Evolutionary conservation across 2,329 filamentous ascomycete genomes (phyloP).

Genomic region (Emericellopsis atlantica): DNA sequence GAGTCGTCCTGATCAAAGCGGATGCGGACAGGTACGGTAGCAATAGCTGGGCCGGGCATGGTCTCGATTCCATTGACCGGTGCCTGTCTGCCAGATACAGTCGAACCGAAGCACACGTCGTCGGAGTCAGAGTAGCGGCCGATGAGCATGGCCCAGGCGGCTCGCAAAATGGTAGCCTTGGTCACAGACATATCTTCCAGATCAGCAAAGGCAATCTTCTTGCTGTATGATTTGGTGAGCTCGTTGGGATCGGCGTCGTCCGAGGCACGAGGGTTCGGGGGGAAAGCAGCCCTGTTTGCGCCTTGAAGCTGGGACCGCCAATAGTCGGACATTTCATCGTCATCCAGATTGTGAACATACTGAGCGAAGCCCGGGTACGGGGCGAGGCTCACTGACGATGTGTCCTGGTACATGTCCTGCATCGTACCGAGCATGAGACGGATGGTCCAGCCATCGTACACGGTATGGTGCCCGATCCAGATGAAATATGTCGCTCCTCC

Average conservation of each 20-base stretch:
- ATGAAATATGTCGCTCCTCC: slow-evolving; percentile 2
- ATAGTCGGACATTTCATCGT: background rate
- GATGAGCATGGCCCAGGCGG: slow-evolving; percentile 12
- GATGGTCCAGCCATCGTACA: slow-evolving; percentile 8
- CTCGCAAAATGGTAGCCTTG: slow-evolving; percentile 9
- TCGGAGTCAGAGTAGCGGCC: slow-evolving; percentile 6
- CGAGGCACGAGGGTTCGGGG: background rate
- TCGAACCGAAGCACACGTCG: slow-evolving; percentile 8
- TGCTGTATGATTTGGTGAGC: background rate
- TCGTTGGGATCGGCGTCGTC: background rate
- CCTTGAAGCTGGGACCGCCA: background rate
- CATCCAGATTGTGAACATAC: background rate
- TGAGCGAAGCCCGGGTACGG: slow-evolving; percentile 3
- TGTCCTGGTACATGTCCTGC: background rate
- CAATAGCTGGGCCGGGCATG: slow-evolving; percentile 7
- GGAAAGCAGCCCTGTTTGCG: background rate
- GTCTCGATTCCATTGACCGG: slow-evolving; percentile 8
- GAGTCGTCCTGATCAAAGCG: slow-evolving; percentile 1
- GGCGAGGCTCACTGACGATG: background rate
- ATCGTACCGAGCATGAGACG: slow-evolving; percentile 1
- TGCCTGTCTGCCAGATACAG: slow-evolving; percentile 9
- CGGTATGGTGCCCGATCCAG: slow-evolving; percentile 7
- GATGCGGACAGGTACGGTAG: slow-evolving; percentile 6
- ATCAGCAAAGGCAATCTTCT: background rate
- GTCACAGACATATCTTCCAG: slow-evolving; percentile 3